phyloP scores from a whole-genome alignment of 345 rosid species.

The Trapa incisa region DNA sequence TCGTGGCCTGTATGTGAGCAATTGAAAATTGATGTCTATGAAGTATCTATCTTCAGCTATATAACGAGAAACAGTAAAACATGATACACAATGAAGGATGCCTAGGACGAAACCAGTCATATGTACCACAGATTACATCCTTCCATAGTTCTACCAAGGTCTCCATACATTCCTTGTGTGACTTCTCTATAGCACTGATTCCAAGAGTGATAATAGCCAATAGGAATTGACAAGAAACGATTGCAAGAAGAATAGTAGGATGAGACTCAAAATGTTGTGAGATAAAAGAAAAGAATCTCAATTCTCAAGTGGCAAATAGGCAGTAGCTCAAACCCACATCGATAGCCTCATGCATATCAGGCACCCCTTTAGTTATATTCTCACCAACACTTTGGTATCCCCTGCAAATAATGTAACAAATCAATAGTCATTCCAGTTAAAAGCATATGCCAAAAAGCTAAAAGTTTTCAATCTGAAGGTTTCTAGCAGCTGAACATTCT shows the following conservation, averaged over 20 bases:
- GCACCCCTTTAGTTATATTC: constrained; percentile 70
- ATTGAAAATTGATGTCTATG: background rate
- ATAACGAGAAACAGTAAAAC: background rate
- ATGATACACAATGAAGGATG: background rate
- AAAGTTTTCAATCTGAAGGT: too few species aligned
- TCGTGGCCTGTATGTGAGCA: constrained; percentile 46
- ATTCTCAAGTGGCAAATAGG: background rate
- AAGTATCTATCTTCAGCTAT: background rate
- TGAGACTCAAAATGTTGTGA: background rate
- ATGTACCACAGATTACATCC: constrained; percentile 75
- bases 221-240: background rate
- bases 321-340: constrained; percentile 31
- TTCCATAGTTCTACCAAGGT: constrained; percentile 58
- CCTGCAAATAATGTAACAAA: constrained; percentile 27
- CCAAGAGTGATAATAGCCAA: background rate
- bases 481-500: background rate
- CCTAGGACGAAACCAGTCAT: background rate
- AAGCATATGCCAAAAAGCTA: background rate
- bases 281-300: background rate
- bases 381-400: constrained; percentile 77
- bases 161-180: constrained; percentile 54
- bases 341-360: constrained; percentile 77
- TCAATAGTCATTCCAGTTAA: background rate
- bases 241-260: background rate
- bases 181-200: constrained; percentile 61